A percentile compares a stretch with the other conserved stretches of the same genome.
phyloP scores from a whole-genome alignment of 2,329 filamentous ascomycete genomes.

The Aspergillus tanneri region DNA sequence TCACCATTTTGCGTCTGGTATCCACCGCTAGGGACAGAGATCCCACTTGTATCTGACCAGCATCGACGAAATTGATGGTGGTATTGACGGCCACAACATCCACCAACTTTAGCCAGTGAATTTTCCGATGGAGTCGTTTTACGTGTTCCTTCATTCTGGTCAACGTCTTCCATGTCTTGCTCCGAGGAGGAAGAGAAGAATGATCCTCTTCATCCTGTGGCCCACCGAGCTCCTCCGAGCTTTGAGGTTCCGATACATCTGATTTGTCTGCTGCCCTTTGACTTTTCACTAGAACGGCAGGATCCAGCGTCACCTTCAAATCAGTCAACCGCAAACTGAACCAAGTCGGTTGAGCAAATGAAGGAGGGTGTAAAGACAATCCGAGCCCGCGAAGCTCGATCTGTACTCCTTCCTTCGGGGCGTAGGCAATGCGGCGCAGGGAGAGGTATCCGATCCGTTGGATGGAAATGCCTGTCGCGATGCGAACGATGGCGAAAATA shows the following conservation, averaged over 20 bases:
- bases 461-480: slow-evolving; percentile 90
- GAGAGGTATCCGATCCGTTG: slow-evolving; percentile 93
- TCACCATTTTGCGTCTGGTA: slow-evolving; percentile 86
- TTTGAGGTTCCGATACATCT: slow-evolving; percentile 23
- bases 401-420: slow-evolving; percentile 81
- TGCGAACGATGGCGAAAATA: slow-evolving; percentile 86
- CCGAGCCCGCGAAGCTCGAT: slow-evolving; percentile 88
- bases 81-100: slow-evolving; percentile 84
- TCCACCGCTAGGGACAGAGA: slow-evolving; percentile 84
- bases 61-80: slow-evolving; percentile 71
- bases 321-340: slow-evolving; percentile 86
- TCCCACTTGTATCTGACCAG: slow-evolving; percentile 81
- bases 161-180: slow-evolving; percentile 76
- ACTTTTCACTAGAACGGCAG: slow-evolving; percentile 56
- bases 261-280: slow-evolving; percentile 23
- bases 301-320: slow-evolving; percentile 77
- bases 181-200: slow-evolving; percentile 45
- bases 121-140: slow-evolving; percentile 80
- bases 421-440: slow-evolving; percentile 84
- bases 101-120: slow-evolving; percentile 85
- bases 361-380: slow-evolving; percentile 84
- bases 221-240: slow-evolving; percentile 18
- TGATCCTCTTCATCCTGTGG: slow-evolving; percentile 18
- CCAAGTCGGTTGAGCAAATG: slow-evolving; percentile 97
- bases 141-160: slow-evolving; percentile 78